Base-by-base conservation (phyloP, 768 basidiomycete genomes). In the Crucibulum laeve region DNA sequence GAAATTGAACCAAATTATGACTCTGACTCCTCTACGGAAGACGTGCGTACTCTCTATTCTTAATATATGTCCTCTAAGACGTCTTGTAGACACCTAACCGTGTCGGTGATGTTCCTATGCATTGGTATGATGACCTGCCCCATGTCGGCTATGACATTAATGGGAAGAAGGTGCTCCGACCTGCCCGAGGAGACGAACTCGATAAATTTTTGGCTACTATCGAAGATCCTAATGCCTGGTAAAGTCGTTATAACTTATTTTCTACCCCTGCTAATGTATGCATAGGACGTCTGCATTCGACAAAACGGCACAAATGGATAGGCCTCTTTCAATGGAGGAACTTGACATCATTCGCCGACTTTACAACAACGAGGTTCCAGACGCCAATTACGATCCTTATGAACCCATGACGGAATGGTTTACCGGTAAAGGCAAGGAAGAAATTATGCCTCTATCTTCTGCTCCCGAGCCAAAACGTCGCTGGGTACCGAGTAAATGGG, bases 91-190 rank as follows among this genome's bases (percentile, higher is more conserved):
- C 82, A 42, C 89, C 88, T n/a, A 98, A 96, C 60, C 90, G 94
- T 47, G 82, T 96, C 53, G 96, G 96, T 42, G 78, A 95, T 64
- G 71, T 99, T 48, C 96, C 96, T 36, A 86, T 87, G 77, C 93
- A 99, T 57, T 99, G 95, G 93, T 99, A 99, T 63, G 96, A 98
- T 61, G 94, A 98, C 70, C 71, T 99, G 53, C 96, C 96, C n/a
- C 96, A 99, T 65, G 79, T 99, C 58, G 96, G 96, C 36, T 99
- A 99, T 67, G 81, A 92, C 63, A 83, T 98, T 54, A 80, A 93
- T 60, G 96, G 96, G 42, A 95, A 91, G 68, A 85, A 85, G 60
- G 84, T 99, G 38, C 76, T 98, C 50, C 86, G 92, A 42, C 94
- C 96, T 10, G 95, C 92, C 33, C 83, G 85, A 53, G 93, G 93